phyloP scores from a whole-genome alignment of 306 rosid genomes.

The Lablab purpureus region DNA sequence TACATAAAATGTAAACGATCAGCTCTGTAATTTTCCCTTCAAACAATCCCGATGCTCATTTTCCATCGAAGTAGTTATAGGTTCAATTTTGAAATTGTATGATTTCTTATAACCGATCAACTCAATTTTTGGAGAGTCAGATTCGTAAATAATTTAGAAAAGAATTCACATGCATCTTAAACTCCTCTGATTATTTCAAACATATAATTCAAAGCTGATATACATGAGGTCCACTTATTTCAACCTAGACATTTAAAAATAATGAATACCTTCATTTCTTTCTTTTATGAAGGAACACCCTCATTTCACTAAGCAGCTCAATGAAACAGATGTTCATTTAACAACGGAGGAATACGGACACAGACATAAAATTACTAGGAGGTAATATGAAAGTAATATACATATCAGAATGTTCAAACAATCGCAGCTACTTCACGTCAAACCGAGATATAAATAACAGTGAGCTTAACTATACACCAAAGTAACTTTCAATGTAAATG shows the following conservation, averaged over 20 bases:
- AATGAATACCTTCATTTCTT: background rate
- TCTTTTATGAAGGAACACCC: background rate
- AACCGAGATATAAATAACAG: slow-evolving; percentile 1
- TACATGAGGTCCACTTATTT: background rate
- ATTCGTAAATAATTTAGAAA: background rate
- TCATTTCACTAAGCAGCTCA: background rate
- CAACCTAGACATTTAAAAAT: slow-evolving; percentile 7
- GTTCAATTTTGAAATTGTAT: background rate
- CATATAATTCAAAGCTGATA: background rate
- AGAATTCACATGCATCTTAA: background rate
- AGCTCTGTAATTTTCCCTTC: background rate
- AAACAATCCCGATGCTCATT: background rate
- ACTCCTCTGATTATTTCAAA: background rate
- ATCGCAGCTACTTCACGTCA: slow-evolving; percentile 12
- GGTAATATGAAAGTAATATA: slow-evolving; percentile 7
- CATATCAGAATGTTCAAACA: slow-evolving; percentile 4
- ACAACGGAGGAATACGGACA: slow-evolving; percentile 2
- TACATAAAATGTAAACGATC: background rate
- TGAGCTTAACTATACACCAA: slow-evolving; percentile 11
- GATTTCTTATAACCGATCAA: slow-evolving; percentile 2
- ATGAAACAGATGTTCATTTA: background rate
- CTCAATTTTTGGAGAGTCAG: background rate
- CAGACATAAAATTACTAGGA: background rate
- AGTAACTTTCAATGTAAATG: slow-evolving; percentile 1
- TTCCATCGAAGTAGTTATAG: background rate